phyloP scores from a whole-genome alignment of 2,329 filamentous ascomycete genomes.

The Cladosporium cucumerinum region DNA sequence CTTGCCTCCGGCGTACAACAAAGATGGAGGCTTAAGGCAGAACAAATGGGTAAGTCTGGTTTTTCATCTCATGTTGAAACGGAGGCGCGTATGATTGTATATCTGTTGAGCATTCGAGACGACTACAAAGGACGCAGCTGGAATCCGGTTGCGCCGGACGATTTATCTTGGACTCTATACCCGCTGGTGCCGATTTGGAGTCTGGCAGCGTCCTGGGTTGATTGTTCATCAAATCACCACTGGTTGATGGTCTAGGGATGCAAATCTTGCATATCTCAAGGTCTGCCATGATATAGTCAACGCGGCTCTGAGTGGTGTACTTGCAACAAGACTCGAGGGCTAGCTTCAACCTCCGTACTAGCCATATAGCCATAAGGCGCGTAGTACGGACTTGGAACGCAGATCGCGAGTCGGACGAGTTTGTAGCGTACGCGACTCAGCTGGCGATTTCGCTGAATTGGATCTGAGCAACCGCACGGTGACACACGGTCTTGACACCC shows the following conservation, averaged over 20 bases:
- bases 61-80: not conserved
- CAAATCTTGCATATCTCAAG: not conserved
- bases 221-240: not conserved
- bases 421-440: not conserved
- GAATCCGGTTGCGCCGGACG: not conserved
- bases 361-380: not conserved
- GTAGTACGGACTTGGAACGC: not conserved
- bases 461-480: not conserved
- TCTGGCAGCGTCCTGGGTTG: not conserved
- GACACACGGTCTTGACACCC: not conserved
- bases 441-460: not conserved
- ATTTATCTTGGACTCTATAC: not conserved
- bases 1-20: conserved; percentile 57
- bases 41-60: conserved; percentile 76
- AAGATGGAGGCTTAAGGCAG: conserved; percentile 61
- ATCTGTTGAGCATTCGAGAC: not conserved
- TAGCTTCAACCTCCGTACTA: not conserved
- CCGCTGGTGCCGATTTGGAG: not conserved
- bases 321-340: not conserved
- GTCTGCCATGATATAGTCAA: not conserved
- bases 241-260: not conserved
- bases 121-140: not conserved
- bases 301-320: not conserved
- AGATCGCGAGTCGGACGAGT: not conserved
- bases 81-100: not conserved